phyloP scores from a whole-genome alignment of 2,329 filamentous ascomycete species.

The Colletotrichum scovillei region DNA sequence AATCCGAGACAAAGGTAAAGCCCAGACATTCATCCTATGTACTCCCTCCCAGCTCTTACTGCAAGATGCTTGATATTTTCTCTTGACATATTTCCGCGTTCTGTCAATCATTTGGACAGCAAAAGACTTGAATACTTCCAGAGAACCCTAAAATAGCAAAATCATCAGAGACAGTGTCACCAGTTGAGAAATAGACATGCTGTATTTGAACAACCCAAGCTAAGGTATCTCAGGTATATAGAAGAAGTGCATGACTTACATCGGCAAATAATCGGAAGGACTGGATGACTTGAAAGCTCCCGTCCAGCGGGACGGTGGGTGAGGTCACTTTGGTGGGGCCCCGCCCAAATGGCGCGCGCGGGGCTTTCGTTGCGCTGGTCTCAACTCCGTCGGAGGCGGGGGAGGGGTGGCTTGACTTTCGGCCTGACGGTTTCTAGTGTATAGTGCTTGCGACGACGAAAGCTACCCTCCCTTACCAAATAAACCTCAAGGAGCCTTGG shows the following conservation, averaged over 20 bases:
- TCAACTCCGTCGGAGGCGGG: slow-evolving; percentile 8
- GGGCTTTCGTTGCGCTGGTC: slow-evolving; percentile 14
- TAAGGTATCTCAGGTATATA: too few species aligned
- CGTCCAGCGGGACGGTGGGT: slow-evolving; percentile 7
- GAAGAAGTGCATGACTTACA: background rate
- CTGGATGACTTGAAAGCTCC: slow-evolving; percentile 7
- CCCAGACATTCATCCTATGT: too few species aligned
- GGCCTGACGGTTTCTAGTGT: slow-evolving; percentile 7
- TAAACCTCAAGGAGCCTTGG: background rate
- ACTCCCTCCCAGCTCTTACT: too few species aligned
- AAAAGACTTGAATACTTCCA: too few species aligned
- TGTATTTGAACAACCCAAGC: background rate
- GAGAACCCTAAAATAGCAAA: too few species aligned
- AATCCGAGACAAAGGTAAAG: too few species aligned
- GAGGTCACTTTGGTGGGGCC: slow-evolving; percentile 34
- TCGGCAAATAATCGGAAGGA: slow-evolving; percentile 4
- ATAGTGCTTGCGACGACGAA: background rate
- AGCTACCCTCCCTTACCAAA: background rate
- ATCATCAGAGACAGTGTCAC: too few species aligned
- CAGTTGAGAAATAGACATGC: too few species aligned
- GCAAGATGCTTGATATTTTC: too few species aligned
- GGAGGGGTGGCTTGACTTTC: slow-evolving; percentile 32
- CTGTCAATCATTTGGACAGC: too few species aligned
- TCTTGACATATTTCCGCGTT: too few species aligned
- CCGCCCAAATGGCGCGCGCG: slow-evolving; percentile 4